A percentile compares a stretch with the other conserved stretches of the same genome.
These are phyloP conservation scores for Xylaria digitata DNA, from an alignment of 2,329 filamentous ascomycete species.

Conservation along the genomic window DNA sequence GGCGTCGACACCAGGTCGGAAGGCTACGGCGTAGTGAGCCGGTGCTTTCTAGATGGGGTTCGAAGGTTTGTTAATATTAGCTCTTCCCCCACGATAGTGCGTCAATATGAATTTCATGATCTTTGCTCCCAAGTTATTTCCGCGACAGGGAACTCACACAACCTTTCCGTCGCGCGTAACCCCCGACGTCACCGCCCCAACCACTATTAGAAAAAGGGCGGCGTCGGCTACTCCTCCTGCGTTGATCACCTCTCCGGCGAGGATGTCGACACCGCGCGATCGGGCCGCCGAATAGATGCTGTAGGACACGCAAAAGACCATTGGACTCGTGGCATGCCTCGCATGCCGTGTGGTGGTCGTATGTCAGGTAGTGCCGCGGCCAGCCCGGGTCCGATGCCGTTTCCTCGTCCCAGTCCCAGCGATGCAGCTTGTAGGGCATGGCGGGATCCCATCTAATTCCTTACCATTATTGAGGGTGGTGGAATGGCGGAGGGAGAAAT, in stretches of 20 bases:
- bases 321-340: constrained; percentile 21
- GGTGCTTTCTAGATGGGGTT: constrained; percentile 4
- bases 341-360: constrained; percentile 29
- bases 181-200: constrained; percentile 38
- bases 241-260: not conserved
- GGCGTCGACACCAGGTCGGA: constrained; percentile 35
- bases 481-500: not conserved
- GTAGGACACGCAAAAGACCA: constrained; percentile 15
- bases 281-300: constrained; percentile 10
- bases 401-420: constrained; percentile 1
- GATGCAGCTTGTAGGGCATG: constrained; percentile 22
- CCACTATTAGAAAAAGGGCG: not conserved
- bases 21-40: constrained; percentile 41
- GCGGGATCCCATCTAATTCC: not conserved
- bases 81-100: not conserved
- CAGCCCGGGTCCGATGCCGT: constrained; percentile 6
- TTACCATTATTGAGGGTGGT: too few relatives aligned
- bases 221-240: not conserved
- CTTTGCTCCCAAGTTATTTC: not conserved
- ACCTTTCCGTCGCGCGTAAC: constrained; percentile 34
- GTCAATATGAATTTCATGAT: not conserved
- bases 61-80: not conserved
- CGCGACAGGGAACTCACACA: constrained; percentile 38
- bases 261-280: constrained; percentile 15
- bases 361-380: constrained; percentile 22